phyloP scores from a whole-genome alignment of 2,329 filamentous ascomycete species.

The Curvularia eragrostidis region DNA sequence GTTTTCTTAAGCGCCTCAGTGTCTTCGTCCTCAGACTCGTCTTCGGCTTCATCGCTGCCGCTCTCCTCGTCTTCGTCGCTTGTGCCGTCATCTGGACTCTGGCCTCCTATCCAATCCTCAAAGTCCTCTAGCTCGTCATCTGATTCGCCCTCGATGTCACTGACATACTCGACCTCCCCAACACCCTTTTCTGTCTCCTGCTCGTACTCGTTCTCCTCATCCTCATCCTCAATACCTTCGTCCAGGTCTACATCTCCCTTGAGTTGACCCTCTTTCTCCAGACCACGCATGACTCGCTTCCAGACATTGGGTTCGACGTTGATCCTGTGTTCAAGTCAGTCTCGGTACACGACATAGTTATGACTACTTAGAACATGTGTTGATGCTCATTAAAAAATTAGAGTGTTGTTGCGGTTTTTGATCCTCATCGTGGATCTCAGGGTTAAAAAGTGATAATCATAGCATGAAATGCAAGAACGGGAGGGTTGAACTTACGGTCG shows the following conservation, averaged over 20 bases:
- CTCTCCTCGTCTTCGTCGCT: slow-evolving; percentile 66
- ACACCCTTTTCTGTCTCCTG: slow-evolving; percentile 70
- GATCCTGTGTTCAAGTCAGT: slow-evolving; percentile 49
- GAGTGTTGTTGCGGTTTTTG: slow-evolving; percentile 20
- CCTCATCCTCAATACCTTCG: slow-evolving; percentile 76
- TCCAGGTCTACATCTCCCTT: slow-evolving; percentile 86
- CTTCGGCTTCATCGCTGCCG: slow-evolving; percentile 60
- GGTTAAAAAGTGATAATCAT: slow-evolving; percentile 22
- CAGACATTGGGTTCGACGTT: slow-evolving; percentile 96
- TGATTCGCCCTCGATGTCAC: slow-evolving; percentile 77
- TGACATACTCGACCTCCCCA: slow-evolving; percentile 88
- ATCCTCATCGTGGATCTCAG: slow-evolving; percentile 18
- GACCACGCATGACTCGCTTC: slow-evolving; percentile 92
- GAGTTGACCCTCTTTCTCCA: slow-evolving; percentile 87
- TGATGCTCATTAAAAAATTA: slow-evolving; percentile 18
- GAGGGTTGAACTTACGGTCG: slow-evolving; percentile 62
- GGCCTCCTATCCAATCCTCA: slow-evolving; percentile 90
- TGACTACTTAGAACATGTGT: background rate
- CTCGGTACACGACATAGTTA: background rate
- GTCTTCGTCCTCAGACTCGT: slow-evolving; percentile 62
- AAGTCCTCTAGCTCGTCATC: slow-evolving; percentile 76
- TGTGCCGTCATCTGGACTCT: slow-evolving; percentile 61
- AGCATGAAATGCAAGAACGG: slow-evolving; percentile 1
- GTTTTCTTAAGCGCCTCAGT: slow-evolving; percentile 64
- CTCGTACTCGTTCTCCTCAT: slow-evolving; percentile 72